A percentile compares a stretch with the other conserved stretches of the same genome.
phyloP scores from a whole-genome alignment of 2,329 filamentous ascomycete species.

The Talaromyces marneffei region DNA sequence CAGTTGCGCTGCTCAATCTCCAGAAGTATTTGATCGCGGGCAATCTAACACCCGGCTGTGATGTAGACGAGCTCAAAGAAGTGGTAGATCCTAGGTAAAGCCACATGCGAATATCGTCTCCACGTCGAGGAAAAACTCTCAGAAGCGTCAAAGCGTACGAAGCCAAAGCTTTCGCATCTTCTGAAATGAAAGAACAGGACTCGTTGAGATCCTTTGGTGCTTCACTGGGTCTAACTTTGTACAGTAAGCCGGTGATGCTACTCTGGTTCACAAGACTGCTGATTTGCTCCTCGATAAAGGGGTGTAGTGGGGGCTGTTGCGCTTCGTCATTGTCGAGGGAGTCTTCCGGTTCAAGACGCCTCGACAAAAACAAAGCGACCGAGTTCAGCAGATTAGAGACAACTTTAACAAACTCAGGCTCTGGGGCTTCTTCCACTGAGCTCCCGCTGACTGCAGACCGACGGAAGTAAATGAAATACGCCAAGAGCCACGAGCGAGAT shows the following conservation, averaged over 20 bases:
- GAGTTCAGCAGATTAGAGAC: constrained; percentile 53
- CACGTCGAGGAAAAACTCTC: constrained; percentile 72
- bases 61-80: constrained; percentile 30
- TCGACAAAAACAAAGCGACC: constrained; percentile 50
- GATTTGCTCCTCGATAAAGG: constrained; percentile 62
- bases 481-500: constrained; percentile 51
- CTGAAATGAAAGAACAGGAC: constrained; percentile 34
- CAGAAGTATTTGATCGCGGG: constrained; percentile 82
- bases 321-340: constrained; percentile 23
- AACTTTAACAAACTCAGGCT: constrained; percentile 51
- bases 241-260: constrained; percentile 62
- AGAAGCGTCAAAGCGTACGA: constrained; percentile 82
- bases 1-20: constrained; percentile 57
- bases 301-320: constrained; percentile 29
- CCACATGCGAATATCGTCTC: constrained; percentile 91
- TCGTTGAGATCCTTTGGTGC: not conserved
- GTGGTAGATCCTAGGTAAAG: constrained; percentile 69
- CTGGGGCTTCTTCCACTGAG: constrained; percentile 37
- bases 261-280: constrained; percentile 67
- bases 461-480: constrained; percentile 56
- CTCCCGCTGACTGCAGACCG: constrained; percentile 40
- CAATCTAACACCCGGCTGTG: constrained; percentile 34
- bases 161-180: constrained; percentile 68
- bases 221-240: constrained; percentile 29
- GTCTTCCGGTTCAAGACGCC: constrained; percentile 42